These are phyloP conservation scores for Monoraphidium neglectum DNA, from an alignment of 139 green algal species.

Conservation along the genomic window DNA sequence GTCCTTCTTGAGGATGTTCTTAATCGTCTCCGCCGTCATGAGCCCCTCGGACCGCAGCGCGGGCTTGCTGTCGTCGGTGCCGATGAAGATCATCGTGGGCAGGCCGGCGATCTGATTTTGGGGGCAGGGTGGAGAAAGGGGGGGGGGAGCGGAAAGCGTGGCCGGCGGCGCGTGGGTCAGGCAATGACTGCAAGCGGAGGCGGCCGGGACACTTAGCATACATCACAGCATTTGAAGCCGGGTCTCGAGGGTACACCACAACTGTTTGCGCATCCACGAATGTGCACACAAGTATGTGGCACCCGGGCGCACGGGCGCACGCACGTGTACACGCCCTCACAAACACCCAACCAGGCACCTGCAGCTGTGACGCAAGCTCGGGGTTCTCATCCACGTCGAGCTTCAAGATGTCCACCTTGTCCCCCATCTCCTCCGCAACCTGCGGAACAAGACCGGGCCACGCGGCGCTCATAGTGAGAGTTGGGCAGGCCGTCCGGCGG, in stretches of 20 bases:
- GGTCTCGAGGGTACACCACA: too few relatives aligned
- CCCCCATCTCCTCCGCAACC: conserved; percentile 55
- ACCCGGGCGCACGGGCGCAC: too few relatives aligned
- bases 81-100: conserved; percentile 94
- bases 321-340: too few relatives aligned
- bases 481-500: neutral
- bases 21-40: conserved; percentile 81
- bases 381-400: conserved; percentile 94
- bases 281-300: too few relatives aligned
- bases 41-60: conserved; percentile 92
- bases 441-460: neutral
- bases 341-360: conserved; percentile 8
- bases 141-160: neutral
- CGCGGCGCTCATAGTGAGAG: neutral
- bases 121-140: neutral
- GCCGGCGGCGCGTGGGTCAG: too few relatives aligned
- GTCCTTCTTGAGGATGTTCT: conserved; percentile 78
- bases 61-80: conserved; percentile 81
- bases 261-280: too few relatives aligned
- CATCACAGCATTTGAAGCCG: too few relatives aligned
- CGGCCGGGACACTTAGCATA: too few relatives aligned
- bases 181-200: too few relatives aligned
- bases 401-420: conserved; percentile 86
- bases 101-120: conserved; percentile 91
- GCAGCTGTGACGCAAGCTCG: conserved; percentile 69